Evolutionary conservation across 1,284 basidiomycete genomes (phyloP), one percentile per base, ranked within the genome.

Genomic region (Volvariella surrecta): DNA sequence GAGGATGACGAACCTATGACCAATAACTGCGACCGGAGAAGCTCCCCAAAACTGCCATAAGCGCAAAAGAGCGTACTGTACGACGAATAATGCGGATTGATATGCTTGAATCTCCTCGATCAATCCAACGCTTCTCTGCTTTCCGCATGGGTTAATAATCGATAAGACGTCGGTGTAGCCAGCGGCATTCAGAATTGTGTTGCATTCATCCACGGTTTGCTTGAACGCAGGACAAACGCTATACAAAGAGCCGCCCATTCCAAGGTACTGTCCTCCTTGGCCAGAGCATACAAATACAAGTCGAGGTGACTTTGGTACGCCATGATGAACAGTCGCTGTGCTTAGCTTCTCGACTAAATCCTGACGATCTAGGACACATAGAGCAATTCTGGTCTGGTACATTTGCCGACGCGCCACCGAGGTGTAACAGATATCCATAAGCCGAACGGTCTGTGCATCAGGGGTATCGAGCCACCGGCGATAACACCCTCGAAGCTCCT

Each of bases 31-130:
- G 13, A 58, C 52, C 2, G 82, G 81, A 17, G 51, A 49, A 3
- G 85, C 40, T 1, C 82, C 82, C 80, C 79, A 85, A 2, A 70
- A 74, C 32, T 70, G 70, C 81, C 80, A 86, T 17, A 85, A 48
- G 34, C 59, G 60, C 1, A 72, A 68, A 9, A 86, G 58, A 1
- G 75, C 74, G 51, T 75, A 82, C 50, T 84, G 71, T 9, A 86
- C 56, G 0, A 75, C 62, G 48, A 86, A 74, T 4, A 77, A 60
- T 0, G 80, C 72, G 3, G 68, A 58, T 49, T 84, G 82, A 46
- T 64, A 64, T 0, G 64, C 67, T 50, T 74, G 66, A 31, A 73
- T 61, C 40, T 68, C 63, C 30, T 64, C 58, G 9, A 49, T 16
- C 10, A 49, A 21, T 2, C 48, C 45, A 13, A 61, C 32, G 3